Percentiles rank a stretch among this genome's conserved stretches.
These are phyloP conservation scores for Vanderwaltozyma polyspora DNA, from an alignment of 805 yeast genomes.

Conservation along the genomic window DNA sequence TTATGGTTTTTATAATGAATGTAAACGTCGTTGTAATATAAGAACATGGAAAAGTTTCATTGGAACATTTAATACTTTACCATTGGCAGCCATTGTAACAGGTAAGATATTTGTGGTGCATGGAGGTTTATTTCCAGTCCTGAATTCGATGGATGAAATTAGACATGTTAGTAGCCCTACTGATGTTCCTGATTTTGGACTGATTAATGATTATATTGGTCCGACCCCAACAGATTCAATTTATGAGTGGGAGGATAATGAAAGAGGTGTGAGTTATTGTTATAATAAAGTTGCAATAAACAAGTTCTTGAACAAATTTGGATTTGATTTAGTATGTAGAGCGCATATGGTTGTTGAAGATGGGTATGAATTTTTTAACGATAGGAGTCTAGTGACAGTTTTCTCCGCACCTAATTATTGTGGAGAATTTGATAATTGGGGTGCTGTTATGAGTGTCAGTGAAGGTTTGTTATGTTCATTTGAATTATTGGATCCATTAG, in stretches of 20 bases:
- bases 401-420: conserved; percentile 70
- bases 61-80: conserved; percentile 91
- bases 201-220: conserved; percentile 71
- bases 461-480: conserved; percentile 88
- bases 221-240: conserved; percentile 60
- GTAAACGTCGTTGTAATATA: conserved; percentile 84
- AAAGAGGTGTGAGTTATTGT: conserved; percentile 72
- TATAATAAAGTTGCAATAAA: conserved; percentile 68
- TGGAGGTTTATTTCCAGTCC: conserved; percentile 72
- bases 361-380: conserved; percentile 74
- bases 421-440: conserved; percentile 67
- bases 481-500: conserved; percentile 88
- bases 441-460: conserved; percentile 94
- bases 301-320: conserved; percentile 51
- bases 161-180: conserved; percentile 68
- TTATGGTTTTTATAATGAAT: conserved; percentile 95
- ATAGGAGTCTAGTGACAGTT: conserved; percentile 62
- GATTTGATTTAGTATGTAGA: conserved; percentile 66
- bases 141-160: conserved; percentile 54
- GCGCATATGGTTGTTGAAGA: conserved; percentile 90
- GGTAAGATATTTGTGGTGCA: conserved; percentile 88
- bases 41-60: conserved; percentile 90
- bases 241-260: conserved; percentile 67
- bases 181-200: conserved; percentile 71
- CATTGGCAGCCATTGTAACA: conserved; percentile 91